phyloP scores from a whole-genome alignment of 1,284 basidiomycete species.

The Phaffia rhodozyma region DNA sequence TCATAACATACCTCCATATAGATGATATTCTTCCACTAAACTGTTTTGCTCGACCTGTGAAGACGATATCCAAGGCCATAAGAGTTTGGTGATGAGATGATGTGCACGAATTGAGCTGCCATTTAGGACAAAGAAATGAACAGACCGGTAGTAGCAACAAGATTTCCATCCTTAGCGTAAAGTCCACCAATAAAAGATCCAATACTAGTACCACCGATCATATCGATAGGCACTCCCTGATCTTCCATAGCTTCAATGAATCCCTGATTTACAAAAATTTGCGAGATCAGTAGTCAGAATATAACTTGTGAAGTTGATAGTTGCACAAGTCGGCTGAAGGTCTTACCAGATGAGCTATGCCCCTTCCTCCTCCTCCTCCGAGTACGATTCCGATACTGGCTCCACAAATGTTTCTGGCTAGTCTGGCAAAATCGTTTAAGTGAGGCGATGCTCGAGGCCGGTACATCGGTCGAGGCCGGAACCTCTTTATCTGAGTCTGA shows the following conservation, averaged over 20 bases:
- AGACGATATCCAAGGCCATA: too few species aligned
- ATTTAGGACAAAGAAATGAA: background rate
- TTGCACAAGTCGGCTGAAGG: slow-evolving; percentile 6
- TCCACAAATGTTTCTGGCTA: slow-evolving; percentile 83
- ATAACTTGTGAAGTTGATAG: background rate
- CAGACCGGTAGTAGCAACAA: slow-evolving; percentile 40
- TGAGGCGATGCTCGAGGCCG: slow-evolving; percentile 65
- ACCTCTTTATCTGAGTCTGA: slow-evolving; percentile 76
- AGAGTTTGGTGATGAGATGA: slow-evolving; percentile 2
- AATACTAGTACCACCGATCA: slow-evolving; percentile 77
- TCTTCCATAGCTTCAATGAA: slow-evolving; percentile 85
- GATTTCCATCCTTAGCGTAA: slow-evolving; percentile 85
- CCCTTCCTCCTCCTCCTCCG: slow-evolving; percentile 90
- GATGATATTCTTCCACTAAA: slow-evolving; percentile 86
- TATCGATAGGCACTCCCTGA: slow-evolving; percentile 82
- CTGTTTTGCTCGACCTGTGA: slow-evolving; percentile 44
- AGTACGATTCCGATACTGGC: slow-evolving; percentile 88
- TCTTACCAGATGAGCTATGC: slow-evolving; percentile 77
- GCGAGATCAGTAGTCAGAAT: background rate
- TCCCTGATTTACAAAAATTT: slow-evolving; percentile 44
- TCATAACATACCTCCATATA: slow-evolving; percentile 80
- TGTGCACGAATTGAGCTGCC: background rate
- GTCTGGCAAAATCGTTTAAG: slow-evolving; percentile 80
- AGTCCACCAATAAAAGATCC: slow-evolving; percentile 90
- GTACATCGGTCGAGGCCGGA: slow-evolving; percentile 55